Evolutionary conservation across 2,329 filamentous ascomycete genomes (phyloP).

Genomic region (Fusarium sp.): DNA sequence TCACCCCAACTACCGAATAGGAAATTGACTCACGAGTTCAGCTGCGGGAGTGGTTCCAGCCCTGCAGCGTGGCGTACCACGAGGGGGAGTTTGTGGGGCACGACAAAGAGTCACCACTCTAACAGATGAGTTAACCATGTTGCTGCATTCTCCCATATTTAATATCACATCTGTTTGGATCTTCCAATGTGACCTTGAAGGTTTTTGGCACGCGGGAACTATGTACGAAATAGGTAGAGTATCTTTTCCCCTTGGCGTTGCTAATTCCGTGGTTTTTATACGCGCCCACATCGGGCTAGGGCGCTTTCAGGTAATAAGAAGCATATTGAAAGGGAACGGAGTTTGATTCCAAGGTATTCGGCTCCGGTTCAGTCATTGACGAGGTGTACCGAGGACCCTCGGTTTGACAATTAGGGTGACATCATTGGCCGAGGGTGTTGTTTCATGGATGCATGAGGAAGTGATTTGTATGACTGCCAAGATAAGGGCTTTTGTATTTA

Average conservation of each 20-base stretch:
- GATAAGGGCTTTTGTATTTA: not conserved
- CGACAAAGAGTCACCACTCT: not conserved
- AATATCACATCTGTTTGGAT: not conserved
- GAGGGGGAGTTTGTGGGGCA: not conserved
- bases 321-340: not conserved
- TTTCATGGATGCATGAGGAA: not conserved
- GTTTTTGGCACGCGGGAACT: not conserved
- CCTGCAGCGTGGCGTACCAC: not conserved
- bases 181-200: not conserved
- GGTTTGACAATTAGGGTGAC: not conserved
- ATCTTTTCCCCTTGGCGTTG: constrained; percentile 3
- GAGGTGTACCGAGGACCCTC: not conserved
- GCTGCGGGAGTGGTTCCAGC: constrained; percentile 14
- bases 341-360: constrained; percentile 35
- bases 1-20: constrained; percentile 12
- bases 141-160: not conserved
- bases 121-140: not conserved
- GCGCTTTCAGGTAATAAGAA: constrained; percentile 19
- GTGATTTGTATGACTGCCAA: not conserved
- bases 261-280: constrained; percentile 13
- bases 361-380: not conserved
- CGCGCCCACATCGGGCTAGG: constrained; percentile 15
- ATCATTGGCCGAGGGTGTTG: constrained; percentile 4
- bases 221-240: not conserved
- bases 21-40: constrained; percentile 10